Evolutionary conservation across 345 rosid genomes (phyloP).

Genomic region (Microcos paniculata): DNA sequence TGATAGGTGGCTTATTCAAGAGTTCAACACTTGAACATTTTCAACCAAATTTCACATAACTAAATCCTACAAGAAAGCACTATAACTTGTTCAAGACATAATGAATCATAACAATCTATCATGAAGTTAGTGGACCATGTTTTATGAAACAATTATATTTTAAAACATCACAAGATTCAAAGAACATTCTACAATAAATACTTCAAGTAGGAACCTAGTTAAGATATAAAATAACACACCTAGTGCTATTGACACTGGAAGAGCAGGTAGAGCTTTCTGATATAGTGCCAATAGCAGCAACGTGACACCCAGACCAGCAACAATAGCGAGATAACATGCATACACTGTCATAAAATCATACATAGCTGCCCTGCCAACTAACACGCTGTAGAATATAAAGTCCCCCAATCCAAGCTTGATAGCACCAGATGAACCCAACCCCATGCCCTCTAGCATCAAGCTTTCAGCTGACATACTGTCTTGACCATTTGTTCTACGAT

Average conservation of each 20-base stretch:
- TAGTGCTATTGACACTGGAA: constrained; percentile 77
- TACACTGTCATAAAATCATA: constrained; percentile 94
- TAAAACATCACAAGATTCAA: constrained; percentile 83
- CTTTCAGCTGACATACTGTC: constrained; percentile 36
- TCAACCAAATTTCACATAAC: not conserved
- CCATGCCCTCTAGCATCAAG: constrained; percentile 73
- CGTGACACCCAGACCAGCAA: constrained; percentile 92
- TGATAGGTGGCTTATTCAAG: not conserved
- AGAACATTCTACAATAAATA: constrained; percentile 71
- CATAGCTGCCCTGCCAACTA: constrained; percentile 95
- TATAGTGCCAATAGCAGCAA: constrained; percentile 78
- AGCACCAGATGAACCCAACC: constrained; percentile 88
- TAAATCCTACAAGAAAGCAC: not conserved
- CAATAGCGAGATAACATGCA: constrained; percentile 86
- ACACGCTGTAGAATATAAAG: constrained; percentile 89
- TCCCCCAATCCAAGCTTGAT: constrained; percentile 92
- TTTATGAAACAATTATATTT: constrained; percentile 6
- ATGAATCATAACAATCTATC: constrained; percentile 15
- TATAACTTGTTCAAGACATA: not conserved
- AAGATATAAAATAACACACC: constrained; percentile 81
- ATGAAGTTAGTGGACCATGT: not conserved
- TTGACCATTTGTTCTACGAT: constrained; percentile 35
- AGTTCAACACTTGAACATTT: not conserved
- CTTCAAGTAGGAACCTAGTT: constrained; percentile 69
- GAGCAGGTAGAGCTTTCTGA: constrained; percentile 91